Evolutionary conservation across 495 filamentous ascomycete species (phyloP), one percentile per base, ranked within the genome.

Genomic region (Penicillium waksmanii): DNA sequence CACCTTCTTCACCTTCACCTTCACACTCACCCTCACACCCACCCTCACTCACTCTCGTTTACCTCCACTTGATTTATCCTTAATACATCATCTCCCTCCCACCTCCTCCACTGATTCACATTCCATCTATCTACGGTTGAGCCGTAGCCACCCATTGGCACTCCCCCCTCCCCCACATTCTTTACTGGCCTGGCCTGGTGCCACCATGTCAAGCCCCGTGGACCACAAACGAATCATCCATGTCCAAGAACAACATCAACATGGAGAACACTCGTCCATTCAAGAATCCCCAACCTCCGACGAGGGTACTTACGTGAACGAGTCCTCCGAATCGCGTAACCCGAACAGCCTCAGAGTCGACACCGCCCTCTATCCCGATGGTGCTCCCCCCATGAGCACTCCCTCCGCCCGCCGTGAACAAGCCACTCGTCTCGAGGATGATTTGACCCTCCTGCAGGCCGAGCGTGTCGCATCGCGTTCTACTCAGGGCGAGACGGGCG

Each of bases 391-490:
- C 0, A 62, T 74, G 49, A 71, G 68, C n/a, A 83, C 84, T 0
- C 80, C 83, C 1, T 82, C 81, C 0, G 73, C 83, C 23, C 73
- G 76, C 9, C 79, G 86, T 19, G 92, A 96, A 67, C 82, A 89
- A 55, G 86, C 86, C 7, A 82, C 84, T 60, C 83, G 90, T 33
- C 73, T 96, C 19, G 88, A 90, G 43, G 94, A 98, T 76, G 92
- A 97, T 67, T 72, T 97, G 31, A 86, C 91, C 40, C 78, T 97
- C 53, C 79, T 96, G 33, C 87, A 92, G 52, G 89, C 89, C 7
- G 94, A 98, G 77, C 86, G 87, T 4, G 80, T 90, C 36, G 89
- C 88, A 1, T 86, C 84, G 2, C 77, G 68, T 67, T 84, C 71
- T 17, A 73, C 85, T 15, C 75, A 84, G 48, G 77, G 79, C 33